Evolutionary conservation across 2,329 filamentous ascomycete species (phyloP).

Genomic region (Pseudogymnoascus sp.): DNA sequence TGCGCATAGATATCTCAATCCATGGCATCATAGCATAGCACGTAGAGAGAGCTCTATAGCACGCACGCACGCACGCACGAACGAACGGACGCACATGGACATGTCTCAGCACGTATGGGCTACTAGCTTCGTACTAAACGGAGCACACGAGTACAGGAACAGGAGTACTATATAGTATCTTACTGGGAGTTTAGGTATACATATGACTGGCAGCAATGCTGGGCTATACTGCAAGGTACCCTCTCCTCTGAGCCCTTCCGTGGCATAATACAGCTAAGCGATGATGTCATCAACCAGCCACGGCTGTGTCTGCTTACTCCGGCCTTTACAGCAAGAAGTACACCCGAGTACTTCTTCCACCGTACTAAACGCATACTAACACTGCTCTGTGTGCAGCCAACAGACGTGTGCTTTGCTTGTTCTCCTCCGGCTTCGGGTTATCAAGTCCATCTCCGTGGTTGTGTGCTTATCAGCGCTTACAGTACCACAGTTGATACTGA

Average conservation of each 20-base stretch:
- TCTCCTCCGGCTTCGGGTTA: neutral
- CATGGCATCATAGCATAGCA: neutral
- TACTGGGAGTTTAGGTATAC: neutral
- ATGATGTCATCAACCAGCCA: neutral
- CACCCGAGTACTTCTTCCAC: neutral
- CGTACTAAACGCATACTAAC: too few relatives aligned
- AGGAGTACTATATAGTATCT: neutral
- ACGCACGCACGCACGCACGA: too few relatives aligned
- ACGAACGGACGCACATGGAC: neutral
- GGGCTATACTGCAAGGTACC: slow-evolving; percentile 2
- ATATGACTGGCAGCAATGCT: neutral
- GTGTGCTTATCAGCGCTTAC: neutral
- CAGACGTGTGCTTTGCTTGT: neutral
- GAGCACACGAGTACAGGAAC: too few relatives aligned
- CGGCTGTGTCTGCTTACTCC: neutral
- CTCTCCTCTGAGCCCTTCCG: neutral
- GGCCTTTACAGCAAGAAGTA: neutral
- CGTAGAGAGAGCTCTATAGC: too few relatives aligned
- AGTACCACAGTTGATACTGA: neutral
- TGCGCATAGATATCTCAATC: neutral
- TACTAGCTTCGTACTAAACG: neutral
- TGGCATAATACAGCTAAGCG: neutral
- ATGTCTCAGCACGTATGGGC: neutral
- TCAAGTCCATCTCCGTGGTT: neutral
- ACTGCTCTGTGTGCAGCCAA: neutral